Evolutionary conservation across 2,329 filamentous ascomycete species (phyloP), one percentile per base, ranked within the genome.

Genomic region (Erysiphe pulchra): DNA sequence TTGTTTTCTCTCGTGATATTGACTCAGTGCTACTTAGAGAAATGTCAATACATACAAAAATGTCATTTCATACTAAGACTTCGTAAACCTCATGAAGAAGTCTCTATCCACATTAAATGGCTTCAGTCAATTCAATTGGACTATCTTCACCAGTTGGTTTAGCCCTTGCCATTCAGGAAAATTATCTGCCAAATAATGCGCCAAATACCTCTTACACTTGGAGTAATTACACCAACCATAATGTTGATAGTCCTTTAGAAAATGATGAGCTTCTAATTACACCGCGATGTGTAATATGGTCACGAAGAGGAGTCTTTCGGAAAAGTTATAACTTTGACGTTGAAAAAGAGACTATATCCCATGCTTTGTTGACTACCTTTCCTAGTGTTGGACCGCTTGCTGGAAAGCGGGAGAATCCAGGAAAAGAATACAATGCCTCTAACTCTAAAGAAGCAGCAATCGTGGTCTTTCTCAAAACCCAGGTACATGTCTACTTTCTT

Each of bases 401-500:
- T 36, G 47, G 46, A 9, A 55, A 53, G 37, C 48, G 49, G 18
- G 47, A 42, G 40, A 47, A 49, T 17, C 11, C 3, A 16, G 33
- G 7, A 4, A 18, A 40, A 45, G 50, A 53, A 46, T 64, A 48
- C 56, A 58, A 28, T 50, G 46, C 42, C 11, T 31, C 43, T 14
- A 50, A 44, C 12, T 45, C 49, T 11, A 55, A 50, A 45, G 70
- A 71, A 38, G 70, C 77, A 55, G 85, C 87, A 4, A 64, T 98
- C 49, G 83, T 95, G 8, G 80, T 98, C 44, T 80, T 95, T 53
- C 72, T 98, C 52, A 86, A 82, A 61, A 86, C 83, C 0, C 87
- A 95, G 57, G 85, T 83, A 18, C 87, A 95, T 58, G 75, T 98
- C 51, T 92, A 86, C 65, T 94, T 92, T 58, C 70, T 95, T 34